Evolutionary conservation across 257 asterid genomes (phyloP).

Genomic region (Perilla frutescens): DNA sequence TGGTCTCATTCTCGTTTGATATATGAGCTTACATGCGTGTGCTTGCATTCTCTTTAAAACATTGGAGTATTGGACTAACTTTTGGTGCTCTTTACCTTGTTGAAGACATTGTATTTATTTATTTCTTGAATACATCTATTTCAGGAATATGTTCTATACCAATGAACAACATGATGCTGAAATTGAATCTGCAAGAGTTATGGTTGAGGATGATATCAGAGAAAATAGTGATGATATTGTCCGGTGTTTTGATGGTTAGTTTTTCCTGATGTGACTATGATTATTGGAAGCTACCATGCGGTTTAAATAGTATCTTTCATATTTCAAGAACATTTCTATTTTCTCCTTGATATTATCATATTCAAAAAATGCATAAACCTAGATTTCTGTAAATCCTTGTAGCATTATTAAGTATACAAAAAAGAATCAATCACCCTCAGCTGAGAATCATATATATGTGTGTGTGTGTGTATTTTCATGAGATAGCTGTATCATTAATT

Average conservation of each 20-base stretch:
- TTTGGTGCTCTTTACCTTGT: too few relatives aligned
- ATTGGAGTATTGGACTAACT: too few relatives aligned
- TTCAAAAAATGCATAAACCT: too few relatives aligned
- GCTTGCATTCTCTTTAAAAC: too few relatives aligned
- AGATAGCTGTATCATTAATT: too few relatives aligned
- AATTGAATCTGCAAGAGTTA: conserved; percentile 58
- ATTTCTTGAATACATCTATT: conserved; percentile 29
- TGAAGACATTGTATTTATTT: not conserved
- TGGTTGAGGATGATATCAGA: conserved; percentile 64
- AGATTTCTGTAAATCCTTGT: too few relatives aligned
- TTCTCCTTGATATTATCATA: not conserved
- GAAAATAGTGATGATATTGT: conserved; percentile 53
- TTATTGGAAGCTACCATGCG: not conserved
- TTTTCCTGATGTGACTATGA: conserved; percentile 7
- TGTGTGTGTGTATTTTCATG: too few relatives aligned
- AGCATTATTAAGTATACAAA: too few relatives aligned
- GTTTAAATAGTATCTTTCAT: not conserved
- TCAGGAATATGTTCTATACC: conserved; percentile 57
- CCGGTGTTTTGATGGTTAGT: conserved; percentile 59
- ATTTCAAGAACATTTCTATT: not conserved
- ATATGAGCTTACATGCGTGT: not conserved
- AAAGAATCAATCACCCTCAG: too few relatives aligned
- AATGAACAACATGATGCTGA: conserved; percentile 73
- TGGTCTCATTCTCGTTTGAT: not conserved
- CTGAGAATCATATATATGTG: too few relatives aligned